Conservation (phyloP, 2,329 filamentous ascomycete species). For the Zelopaecilomyces penicillatus region DNA sequence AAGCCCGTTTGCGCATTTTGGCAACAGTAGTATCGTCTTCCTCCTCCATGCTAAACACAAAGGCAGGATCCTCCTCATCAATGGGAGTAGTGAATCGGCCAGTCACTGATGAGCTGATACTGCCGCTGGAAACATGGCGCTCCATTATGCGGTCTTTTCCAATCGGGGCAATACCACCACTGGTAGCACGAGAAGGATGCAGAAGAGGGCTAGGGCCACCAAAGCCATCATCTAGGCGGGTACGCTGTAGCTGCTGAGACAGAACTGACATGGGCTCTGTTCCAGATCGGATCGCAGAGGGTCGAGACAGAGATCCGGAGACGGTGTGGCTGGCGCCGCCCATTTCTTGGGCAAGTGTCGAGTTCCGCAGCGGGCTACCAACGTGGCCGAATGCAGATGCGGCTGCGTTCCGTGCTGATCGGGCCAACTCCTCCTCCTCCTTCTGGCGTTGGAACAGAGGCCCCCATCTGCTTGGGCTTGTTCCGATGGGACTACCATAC, state of each 20-base stretch:
- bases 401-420: slow-evolving; percentile 26
- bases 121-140: slow-evolving; percentile 51
- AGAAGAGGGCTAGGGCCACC: slow-evolving; percentile 39
- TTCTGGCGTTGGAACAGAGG: slow-evolving; percentile 52
- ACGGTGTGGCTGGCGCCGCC: slow-evolving; percentile 20
- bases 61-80: slow-evolving; percentile 55
- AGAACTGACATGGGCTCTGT: slow-evolving; percentile 50
- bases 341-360: slow-evolving; percentile 48
- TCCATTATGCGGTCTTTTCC: slow-evolving; percentile 39
- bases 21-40: slow-evolving; percentile 44
- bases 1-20: slow-evolving; percentile 40
- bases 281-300: slow-evolving; percentile 30
- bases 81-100: slow-evolving; percentile 56
- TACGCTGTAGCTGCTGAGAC: slow-evolving; percentile 55
- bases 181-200: slow-evolving; percentile 39
- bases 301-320: slow-evolving; percentile 27
- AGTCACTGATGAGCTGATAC: slow-evolving; percentile 44
- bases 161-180: slow-evolving; percentile 29
- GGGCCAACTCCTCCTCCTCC: slow-evolving; percentile 44
- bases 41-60: slow-evolving; percentile 59
- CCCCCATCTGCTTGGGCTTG: slow-evolving; percentile 54
- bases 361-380: slow-evolving; percentile 56
- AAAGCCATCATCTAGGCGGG: slow-evolving; percentile 41
- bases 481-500: slow-evolving; percentile 52
- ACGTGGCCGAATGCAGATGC: slow-evolving; percentile 57